A percentile compares a stretch with the other conserved stretches of the same genome.
Evolutionary conservation across 208 protist species (phyloP).

Genomic region (Borovskyia barvae): DNA sequence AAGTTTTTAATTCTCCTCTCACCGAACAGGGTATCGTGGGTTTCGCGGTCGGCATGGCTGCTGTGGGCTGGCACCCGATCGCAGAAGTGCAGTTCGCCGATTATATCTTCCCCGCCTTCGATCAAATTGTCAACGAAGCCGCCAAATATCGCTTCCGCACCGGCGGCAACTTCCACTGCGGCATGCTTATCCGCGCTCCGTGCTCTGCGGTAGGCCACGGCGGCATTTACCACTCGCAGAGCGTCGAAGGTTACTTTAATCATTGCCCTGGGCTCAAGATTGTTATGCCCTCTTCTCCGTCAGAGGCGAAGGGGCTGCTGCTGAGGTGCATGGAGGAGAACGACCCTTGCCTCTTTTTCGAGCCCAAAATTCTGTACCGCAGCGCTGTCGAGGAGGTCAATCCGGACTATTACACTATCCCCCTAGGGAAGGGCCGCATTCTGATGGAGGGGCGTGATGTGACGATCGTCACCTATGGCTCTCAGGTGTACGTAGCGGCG

Average conservation of each 20-base stretch:
- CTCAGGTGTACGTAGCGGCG: conserved; percentile 78
- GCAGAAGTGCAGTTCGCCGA: conserved; percentile 99
- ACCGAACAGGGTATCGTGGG: conserved; percentile 97
- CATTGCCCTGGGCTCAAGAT: conserved; percentile 94
- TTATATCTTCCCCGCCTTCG: conserved; percentile 99
- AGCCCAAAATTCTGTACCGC: conserved; percentile 96
- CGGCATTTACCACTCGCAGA: conserved; percentile 97
- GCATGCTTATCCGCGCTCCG: conserved; percentile 94
- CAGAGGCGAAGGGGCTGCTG: conserved; percentile 88
- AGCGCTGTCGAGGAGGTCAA: conserved; percentile 92
- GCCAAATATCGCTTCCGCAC: conserved; percentile 98
- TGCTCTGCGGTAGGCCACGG: conserved; percentile 97
- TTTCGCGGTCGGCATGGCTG: conserved; percentile 96
- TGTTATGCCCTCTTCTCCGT: conserved; percentile 76
- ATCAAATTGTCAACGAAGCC: conserved; percentile 98
- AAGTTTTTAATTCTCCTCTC: conserved; percentile 97
- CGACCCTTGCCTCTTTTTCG: conserved; percentile 96
- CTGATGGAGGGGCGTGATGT: conserved; percentile 90
- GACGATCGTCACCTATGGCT: conserved; percentile 95
- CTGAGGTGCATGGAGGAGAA: conserved; percentile 91
- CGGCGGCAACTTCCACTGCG: conserved; percentile 93
- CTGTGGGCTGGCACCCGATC: conserved; percentile 88
- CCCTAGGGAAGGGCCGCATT: conserved; percentile 92
- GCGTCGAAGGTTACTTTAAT: conserved; percentile 95
- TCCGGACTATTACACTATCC: conserved; percentile 92